A percentile compares a stretch with the other conserved stretches of the same genome.
Conservation (phyloP, 1,284 basidiomycete species). For the Cryptococcus sp. region DNA sequence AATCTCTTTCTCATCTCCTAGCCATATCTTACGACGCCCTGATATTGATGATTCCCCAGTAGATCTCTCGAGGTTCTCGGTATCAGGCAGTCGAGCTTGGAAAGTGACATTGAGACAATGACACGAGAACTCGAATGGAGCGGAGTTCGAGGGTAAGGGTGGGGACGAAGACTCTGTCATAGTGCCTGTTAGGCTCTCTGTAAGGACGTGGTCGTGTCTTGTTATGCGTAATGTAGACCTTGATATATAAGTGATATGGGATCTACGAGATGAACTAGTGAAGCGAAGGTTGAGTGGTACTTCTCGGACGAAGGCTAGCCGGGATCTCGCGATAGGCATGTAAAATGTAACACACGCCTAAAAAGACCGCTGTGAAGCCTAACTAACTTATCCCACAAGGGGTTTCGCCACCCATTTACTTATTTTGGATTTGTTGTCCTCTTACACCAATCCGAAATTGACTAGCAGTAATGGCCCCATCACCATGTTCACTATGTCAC, state of each 20-base stretch:
- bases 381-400: background rate
- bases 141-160: background rate
- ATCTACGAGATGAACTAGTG: slow-evolving; percentile 5
- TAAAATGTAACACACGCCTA: background rate
- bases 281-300: background rate
- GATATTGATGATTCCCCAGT: background rate
- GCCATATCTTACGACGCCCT: slow-evolving; percentile 8
- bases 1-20: slow-evolving; percentile 11
- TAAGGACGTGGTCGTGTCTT: too few species aligned
- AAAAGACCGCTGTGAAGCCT: background rate
- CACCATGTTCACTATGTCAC: slow-evolving; percentile 58
- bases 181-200: too few species aligned
- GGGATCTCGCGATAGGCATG: background rate
- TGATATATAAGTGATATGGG: too few species aligned
- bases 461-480: slow-evolving; percentile 36
- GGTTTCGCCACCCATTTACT: slow-evolving; percentile 1
- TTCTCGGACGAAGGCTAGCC: background rate
- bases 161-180: background rate
- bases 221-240: too few species aligned
- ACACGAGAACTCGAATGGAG: slow-evolving; percentile 24
- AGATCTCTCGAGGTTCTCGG: background rate
- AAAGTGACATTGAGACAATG: slow-evolving; percentile 31
- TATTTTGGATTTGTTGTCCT: background rate
- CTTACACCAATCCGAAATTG: background rate
- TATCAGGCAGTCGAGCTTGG: slow-evolving; percentile 7